Evolutionary conservation across 2,329 filamentous ascomycete species (phyloP).

Genomic region (Cordyceps sp.): DNA sequence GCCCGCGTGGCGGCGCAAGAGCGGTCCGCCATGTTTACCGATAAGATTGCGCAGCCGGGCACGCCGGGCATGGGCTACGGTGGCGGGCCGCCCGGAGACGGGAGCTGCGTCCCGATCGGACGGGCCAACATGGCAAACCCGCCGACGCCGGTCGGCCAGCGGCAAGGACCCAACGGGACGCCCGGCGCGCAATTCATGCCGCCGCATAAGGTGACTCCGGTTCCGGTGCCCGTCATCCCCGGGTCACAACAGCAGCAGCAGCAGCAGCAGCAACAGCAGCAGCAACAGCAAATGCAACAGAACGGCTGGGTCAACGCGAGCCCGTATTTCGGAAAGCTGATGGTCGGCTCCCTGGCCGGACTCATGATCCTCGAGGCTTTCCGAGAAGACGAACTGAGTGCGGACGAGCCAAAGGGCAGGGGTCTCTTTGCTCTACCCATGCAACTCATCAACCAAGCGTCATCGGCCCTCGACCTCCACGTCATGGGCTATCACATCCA

Average conservation of each 20-base stretch:
- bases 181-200: constrained; percentile 13
- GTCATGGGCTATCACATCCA: constrained; percentile 38
- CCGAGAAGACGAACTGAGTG: constrained; percentile 46
- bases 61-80: constrained; percentile 20
- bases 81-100: constrained; percentile 13
- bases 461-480: constrained; percentile 31
- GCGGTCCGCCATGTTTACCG: constrained; percentile 21
- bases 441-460: constrained; percentile 33
- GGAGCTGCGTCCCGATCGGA: constrained; percentile 13
- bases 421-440: constrained; percentile 51
- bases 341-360: constrained; percentile 83
- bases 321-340: constrained; percentile 57
- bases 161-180: constrained; percentile 17
- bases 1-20: constrained; percentile 28
- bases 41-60: constrained; percentile 30
- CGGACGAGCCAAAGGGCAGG: constrained; percentile 45
- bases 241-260: constrained; percentile 12
- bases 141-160: constrained; percentile 16
- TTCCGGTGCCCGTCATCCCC: constrained; percentile 25
- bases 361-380: constrained; percentile 83
- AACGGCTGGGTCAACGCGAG: constrained; percentile 35
- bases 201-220: constrained; percentile 25
- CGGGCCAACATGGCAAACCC: constrained; percentile 19
- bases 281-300: constrained; percentile 21
- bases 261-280: neutral